Evolutionary conservation across 2,329 filamentous ascomycete species (phyloP), one percentile per base, ranked within the genome.

Genomic region (Paecilomyces sp.): DNA sequence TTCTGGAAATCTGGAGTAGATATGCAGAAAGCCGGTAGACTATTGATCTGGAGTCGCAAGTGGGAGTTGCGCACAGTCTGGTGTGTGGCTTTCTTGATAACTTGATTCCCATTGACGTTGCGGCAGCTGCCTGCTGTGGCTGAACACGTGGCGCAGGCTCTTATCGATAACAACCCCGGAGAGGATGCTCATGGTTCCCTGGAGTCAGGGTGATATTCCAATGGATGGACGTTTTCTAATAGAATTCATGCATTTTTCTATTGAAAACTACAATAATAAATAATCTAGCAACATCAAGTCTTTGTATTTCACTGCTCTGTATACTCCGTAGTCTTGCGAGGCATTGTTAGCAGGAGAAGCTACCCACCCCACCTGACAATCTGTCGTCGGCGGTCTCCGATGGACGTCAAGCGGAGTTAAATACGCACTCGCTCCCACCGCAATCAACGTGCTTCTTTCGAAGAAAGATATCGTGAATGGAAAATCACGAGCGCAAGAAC

Each of bases 371-470:
- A 64, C 63, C 58, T 54, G 62, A 64, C 64, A 62, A 63, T 63
- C 56, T 63, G 59, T 59, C 66, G 58, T 72, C 72, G 73, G 72
- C 70, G 65, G 62, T 61, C 71, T 74, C 72, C 73, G 73, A 75
- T 66, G 66, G 64, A 65, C 57, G 41, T 57, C 58, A 59, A 59
- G 60, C 60, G 61, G 63, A 64, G 65, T 63, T 66, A 62, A 57
- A 65, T 67, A 60, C 54, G 41, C 41, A 47, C 41, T 18, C 5
- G n/a, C 41, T 47, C 41, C 41, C 41, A 22, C n/a, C n/a, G 22
- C n/a, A 18, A 22, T 6, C 41, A 47, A 8, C n/a, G 1, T 47
- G 4, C 41, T 47, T 47, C n/a, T 47, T 18, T 47, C 41, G 41
- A 9, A 9, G 25, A 18, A 18, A 33, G 8, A 55, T 56, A 57